phyloP scores from a whole-genome alignment of 2,329 filamentous ascomycete species.

The Cordyceps farinosa region DNA sequence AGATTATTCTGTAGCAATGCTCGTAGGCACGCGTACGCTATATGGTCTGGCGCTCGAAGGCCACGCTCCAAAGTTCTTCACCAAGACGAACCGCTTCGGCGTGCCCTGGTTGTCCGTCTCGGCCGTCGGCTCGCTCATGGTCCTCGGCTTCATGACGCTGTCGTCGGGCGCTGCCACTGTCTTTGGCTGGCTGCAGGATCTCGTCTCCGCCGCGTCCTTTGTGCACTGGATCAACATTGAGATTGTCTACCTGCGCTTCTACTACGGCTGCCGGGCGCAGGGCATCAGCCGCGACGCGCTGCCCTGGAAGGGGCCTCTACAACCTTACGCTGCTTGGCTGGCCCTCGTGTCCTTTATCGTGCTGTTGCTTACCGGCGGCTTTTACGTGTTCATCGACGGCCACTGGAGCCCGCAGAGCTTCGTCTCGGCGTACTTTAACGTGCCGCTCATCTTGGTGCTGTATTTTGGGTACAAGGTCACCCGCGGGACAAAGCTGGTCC shows the following conservation, averaged over 20 bases:
- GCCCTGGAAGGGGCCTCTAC: constrained; percentile 43
- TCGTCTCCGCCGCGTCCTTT: constrained; percentile 53
- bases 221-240: constrained; percentile 52
- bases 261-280: constrained; percentile 46
- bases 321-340: constrained; percentile 58
- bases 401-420: constrained; percentile 60
- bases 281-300: constrained; percentile 42
- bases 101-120: constrained; percentile 49
- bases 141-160: constrained; percentile 62
- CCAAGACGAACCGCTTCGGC: constrained; percentile 52
- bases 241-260: constrained; percentile 51
- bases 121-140: constrained; percentile 49
- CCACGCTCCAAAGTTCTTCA: constrained; percentile 57
- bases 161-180: constrained; percentile 54
- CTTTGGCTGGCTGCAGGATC: constrained; percentile 63
- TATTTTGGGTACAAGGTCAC: constrained; percentile 55
- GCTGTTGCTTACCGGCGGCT: constrained; percentile 64
- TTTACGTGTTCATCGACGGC: constrained; percentile 62
- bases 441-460: constrained; percentile 52
- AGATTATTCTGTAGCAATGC: not conserved
- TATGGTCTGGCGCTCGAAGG: constrained; percentile 59
- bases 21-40: constrained; percentile 54
- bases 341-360: constrained; percentile 52
- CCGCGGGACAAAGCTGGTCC: constrained; percentile 21
- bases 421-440: constrained; percentile 54